Evolutionary conservation across 176 grass and related monocot species (phyloP), one percentile per base, ranked within the genome.

Genomic region (Stipa capillata): DNA sequence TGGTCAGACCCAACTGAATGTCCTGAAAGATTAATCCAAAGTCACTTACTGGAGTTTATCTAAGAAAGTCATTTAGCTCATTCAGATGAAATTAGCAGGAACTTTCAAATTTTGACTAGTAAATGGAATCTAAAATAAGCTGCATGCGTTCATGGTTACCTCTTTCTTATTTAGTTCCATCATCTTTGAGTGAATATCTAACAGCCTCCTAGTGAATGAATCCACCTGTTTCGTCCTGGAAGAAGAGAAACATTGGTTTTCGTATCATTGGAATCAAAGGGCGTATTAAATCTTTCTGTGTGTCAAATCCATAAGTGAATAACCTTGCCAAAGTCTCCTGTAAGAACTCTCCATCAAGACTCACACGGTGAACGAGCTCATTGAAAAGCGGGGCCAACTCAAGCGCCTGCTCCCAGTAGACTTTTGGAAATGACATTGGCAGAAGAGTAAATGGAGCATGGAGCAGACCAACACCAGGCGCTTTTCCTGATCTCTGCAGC

Each of bases 301-400:
- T 35, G n/a, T 66, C 28, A 0, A 10, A 16, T 65, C n/a, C 1
- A 3, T 63, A 61, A 69, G 8, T 63, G 61, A 62, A 60, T 43
- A 64, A 91, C 86, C 83, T 92, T 55, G 90, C 60, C 58, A 92
- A 86, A 67, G 79, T 83, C 25, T 92, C 41, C 43, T 89, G 86
- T 54, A 89, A 80, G 73, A 92, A 92, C 6, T 86, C 77, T 8
- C 79, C 86, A 60, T 89, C 86, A 39, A 92, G 74, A 52, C 86
- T 86, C 2, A 86, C 90, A 59, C 83, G 79, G 48, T 92, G 86
- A 48, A 92, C 90, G 41, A 92, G 86, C 31, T 88, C 79, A 12
- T 89, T 92, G 75, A 92, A 92, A 63, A 92, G 87, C 0, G 86
- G 86, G 54, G 86, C 86, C 66, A 92, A 40, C 37, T 92, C 90